Percentiles rank a stretch among this genome's conserved stretches.
phyloP scores from a whole-genome alignment of 176 grass and related monocot species.

The Pontederia paniculata region DNA sequence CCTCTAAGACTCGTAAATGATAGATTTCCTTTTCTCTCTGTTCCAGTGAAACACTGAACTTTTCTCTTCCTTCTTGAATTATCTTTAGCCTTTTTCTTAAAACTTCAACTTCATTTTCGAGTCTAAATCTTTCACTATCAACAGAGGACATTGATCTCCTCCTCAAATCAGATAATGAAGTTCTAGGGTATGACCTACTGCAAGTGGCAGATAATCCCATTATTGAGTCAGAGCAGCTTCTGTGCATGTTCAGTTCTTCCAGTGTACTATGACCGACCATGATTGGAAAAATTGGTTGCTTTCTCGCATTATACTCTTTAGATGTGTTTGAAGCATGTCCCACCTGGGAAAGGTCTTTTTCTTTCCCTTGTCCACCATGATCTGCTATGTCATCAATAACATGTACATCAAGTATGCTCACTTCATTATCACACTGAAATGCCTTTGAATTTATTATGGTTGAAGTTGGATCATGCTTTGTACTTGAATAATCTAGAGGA shows the following conservation, averaged over 20 bases:
- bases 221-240: background rate
- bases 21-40: constrained; percentile 33
- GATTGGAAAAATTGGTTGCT: background rate
- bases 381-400: constrained; percentile 49
- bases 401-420: constrained; percentile 36
- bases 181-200: constrained; percentile 33
- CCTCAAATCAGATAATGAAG: constrained; percentile 27
- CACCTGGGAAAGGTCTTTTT: constrained; percentile 18
- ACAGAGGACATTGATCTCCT: constrained; percentile 23
- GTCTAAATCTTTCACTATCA: constrained; percentile 30
- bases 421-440: background rate
- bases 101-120: constrained; percentile 54
- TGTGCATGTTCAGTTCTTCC: constrained; percentile 1
- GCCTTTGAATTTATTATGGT: constrained; percentile 23
- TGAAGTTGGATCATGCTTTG: background rate
- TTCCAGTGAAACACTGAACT: constrained; percentile 37
- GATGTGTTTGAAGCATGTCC: constrained; percentile 1
- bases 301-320: constrained; percentile 15
- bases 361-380: constrained; percentile 4
- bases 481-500: constrained; percentile 25
- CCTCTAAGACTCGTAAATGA: constrained; percentile 61
- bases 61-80: constrained; percentile 65
- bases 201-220: background rate
- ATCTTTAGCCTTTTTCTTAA: constrained; percentile 56
- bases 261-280: background rate